Evolutionary conservation across 768 basidiomycete genomes (phyloP).

Genomic region (Chlorophyllum brunneum): DNA sequence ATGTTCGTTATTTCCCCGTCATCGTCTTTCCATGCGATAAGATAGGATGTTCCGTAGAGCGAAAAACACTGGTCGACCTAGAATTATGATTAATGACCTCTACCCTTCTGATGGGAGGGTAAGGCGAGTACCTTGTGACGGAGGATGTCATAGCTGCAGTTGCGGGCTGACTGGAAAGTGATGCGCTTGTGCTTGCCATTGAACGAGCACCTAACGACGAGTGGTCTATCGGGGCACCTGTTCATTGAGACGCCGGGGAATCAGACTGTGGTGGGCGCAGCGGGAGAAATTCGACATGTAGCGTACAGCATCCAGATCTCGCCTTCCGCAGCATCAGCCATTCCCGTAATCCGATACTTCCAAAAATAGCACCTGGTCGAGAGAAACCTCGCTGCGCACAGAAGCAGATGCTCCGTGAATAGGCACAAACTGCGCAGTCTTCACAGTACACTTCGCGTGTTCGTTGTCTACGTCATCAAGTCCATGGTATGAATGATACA

Average conservation of each 20-base stretch:
- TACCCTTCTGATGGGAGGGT: constrained; percentile 2
- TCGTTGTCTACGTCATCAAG: no score
- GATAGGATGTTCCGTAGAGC: constrained; percentile 64
- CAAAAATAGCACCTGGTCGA: background rate
- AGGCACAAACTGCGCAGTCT: no score
- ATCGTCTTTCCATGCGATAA: constrained; percentile 83
- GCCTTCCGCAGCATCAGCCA: constrained; percentile 11
- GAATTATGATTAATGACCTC: constrained; percentile 6
- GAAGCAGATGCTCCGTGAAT: no score
- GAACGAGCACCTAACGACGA: constrained; percentile 82
- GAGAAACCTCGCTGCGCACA: no score
- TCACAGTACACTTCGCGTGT: no score
- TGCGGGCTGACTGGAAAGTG: constrained; percentile 73
- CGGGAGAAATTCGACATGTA: constrained; percentile 7
- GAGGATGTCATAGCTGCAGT: constrained; percentile 74
- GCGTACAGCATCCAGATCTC: constrained; percentile 12
- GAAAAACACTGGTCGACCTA: constrained; percentile 87
- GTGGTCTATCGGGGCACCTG: constrained; percentile 64
- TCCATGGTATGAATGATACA: no score
- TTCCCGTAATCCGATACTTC: constrained; percentile 3
- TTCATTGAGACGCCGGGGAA: constrained; percentile 22
- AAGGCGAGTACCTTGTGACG: constrained; percentile 56
- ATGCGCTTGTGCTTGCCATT: constrained; percentile 73
- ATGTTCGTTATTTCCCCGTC: constrained; percentile 78
- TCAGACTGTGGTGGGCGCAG: background rate